These are phyloP conservation scores for Neurospora africana DNA, from an alignment of 495 filamentous ascomycete species.

Conservation along the genomic window DNA sequence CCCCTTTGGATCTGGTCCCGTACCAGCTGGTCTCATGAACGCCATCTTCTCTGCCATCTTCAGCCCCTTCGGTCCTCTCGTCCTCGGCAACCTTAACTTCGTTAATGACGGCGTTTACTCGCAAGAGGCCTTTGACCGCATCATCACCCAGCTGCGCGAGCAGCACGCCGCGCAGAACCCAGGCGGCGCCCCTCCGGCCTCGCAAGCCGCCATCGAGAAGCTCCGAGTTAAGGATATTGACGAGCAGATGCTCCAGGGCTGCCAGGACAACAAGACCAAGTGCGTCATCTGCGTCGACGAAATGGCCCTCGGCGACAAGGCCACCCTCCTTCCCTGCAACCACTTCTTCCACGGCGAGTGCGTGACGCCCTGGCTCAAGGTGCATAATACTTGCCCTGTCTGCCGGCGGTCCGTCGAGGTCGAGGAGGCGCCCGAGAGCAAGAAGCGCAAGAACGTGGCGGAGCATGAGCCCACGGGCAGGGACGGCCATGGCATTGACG, in stretches of 20 bases:
- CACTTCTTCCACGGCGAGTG: conserved; percentile 84
- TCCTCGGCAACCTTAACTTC: conserved; percentile 72
- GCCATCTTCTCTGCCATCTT: conserved; percentile 39
- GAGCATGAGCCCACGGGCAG: not conserved
- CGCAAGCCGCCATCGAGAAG: conserved; percentile 56
- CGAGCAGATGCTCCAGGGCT: conserved; percentile 45
- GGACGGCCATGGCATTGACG: not conserved
- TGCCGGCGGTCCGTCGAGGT: conserved; percentile 62
- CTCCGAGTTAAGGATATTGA: conserved; percentile 58
- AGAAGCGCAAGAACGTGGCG: not conserved
- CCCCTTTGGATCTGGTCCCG: not conserved
- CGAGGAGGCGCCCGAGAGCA: not conserved
- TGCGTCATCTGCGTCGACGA: conserved; percentile 91
- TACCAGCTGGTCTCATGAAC: not conserved
- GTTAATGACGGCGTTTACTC: conserved; percentile 75
- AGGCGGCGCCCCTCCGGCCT: conserved; percentile 72
- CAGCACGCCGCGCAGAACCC: conserved; percentile 45
- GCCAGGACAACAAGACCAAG: conserved; percentile 42
- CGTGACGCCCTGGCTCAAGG: conserved; percentile 63
- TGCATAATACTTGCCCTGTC: conserved; percentile 82
- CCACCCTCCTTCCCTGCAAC: conserved; percentile 67
- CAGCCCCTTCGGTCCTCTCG: conserved; percentile 40
- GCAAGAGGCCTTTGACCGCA: conserved; percentile 77
- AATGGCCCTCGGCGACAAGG: conserved; percentile 59
- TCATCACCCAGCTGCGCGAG: conserved; percentile 79